Percentiles rank a stretch among this genome's conserved stretches.
These are phyloP conservation scores for Penicillium nucicola DNA, from an alignment of 495 filamentous ascomycete species.

Conservation along the genomic window DNA sequence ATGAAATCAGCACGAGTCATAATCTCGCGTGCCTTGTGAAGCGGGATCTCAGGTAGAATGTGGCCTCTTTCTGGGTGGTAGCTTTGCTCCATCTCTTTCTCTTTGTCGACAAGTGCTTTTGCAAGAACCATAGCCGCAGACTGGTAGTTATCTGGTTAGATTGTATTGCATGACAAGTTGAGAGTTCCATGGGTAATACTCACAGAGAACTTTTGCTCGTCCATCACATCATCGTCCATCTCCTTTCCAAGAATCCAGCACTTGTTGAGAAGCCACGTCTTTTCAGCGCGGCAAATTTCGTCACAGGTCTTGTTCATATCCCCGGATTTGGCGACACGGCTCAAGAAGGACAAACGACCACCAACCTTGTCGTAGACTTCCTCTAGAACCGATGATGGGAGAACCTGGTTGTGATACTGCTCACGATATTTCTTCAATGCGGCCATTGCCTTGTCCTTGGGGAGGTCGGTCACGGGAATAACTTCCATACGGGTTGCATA, in stretches of 20 bases:
- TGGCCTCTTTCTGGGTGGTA: conserved; percentile 68
- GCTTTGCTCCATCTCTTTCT: conserved; percentile 60
- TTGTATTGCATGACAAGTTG: neutral
- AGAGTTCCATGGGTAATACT: conserved; percentile 21
- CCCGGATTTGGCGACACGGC: conserved; percentile 74
- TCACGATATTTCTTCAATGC: conserved; percentile 74
- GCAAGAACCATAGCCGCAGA: conserved; percentile 93
- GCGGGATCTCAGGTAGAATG: conserved; percentile 73
- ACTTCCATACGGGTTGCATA: conserved; percentile 91
- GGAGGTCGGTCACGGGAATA: conserved; percentile 74
- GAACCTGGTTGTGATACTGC: conserved; percentile 62
- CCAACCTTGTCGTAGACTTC: conserved; percentile 82
- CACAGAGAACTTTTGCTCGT: conserved; percentile 92
- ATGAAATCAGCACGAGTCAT: conserved; percentile 98
- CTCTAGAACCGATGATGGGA: conserved; percentile 54
- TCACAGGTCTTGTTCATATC: conserved; percentile 78
- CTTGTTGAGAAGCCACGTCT: conserved; percentile 91
- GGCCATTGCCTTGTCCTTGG: conserved; percentile 67
- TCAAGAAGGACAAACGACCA: conserved; percentile 81
- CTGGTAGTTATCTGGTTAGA: conserved; percentile 30
- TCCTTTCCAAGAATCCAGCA: conserved; percentile 88
- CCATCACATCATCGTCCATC: conserved; percentile 99
- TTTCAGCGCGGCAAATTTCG: conserved; percentile 75
- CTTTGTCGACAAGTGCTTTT: conserved; percentile 78
- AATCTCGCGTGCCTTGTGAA: conserved; percentile 82